Percentiles rank a stretch among this genome's conserved stretches.
These are phyloP conservation scores for Moesziomyces sp. DNA, from an alignment of 1,284 basidiomycete genomes.

Conservation along the genomic window DNA sequence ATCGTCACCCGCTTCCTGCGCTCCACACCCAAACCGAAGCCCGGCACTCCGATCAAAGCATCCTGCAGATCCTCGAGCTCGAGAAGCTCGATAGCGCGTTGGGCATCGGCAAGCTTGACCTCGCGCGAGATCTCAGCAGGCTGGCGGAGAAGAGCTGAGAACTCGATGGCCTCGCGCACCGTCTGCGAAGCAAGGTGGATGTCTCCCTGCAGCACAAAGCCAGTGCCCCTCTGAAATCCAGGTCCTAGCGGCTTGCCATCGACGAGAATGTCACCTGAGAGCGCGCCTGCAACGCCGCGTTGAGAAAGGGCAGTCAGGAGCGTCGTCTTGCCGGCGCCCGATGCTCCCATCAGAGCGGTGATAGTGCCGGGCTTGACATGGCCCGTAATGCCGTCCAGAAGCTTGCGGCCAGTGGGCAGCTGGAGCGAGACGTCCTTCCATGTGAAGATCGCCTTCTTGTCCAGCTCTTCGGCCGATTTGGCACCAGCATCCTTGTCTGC, in stretches of 20 bases:
- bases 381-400: conserved; percentile 82
- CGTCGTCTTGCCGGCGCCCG: conserved; percentile 75
- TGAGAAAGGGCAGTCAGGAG: conserved; percentile 84
- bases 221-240: conserved; percentile 78
- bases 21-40: conserved; percentile 57
- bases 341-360: conserved; percentile 78
- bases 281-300: conserved; percentile 78
- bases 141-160: conserved; percentile 59
- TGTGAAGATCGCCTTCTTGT: conserved; percentile 64
- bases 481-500: conserved; percentile 13
- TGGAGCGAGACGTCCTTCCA: conserved; percentile 70
- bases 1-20: conserved; percentile 59
- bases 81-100: conserved; percentile 52
- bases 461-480: conserved; percentile 47
- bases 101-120: conserved; percentile 50
- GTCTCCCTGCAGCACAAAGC: conserved; percentile 77
- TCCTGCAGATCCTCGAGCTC: conserved; percentile 53
- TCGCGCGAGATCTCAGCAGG: conserved; percentile 44
- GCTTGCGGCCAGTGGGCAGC: conserved; percentile 72
- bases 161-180: conserved; percentile 59
- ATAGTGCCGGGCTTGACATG: conserved; percentile 82
- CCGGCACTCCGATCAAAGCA: conserved; percentile 56
- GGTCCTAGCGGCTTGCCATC: conserved; percentile 78
- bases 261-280: conserved; percentile 81
- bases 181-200: conserved; percentile 56